Base-by-base conservation (phyloP, 176 grass and related monocot genomes). In the Elaeis guineensis region DNA sequence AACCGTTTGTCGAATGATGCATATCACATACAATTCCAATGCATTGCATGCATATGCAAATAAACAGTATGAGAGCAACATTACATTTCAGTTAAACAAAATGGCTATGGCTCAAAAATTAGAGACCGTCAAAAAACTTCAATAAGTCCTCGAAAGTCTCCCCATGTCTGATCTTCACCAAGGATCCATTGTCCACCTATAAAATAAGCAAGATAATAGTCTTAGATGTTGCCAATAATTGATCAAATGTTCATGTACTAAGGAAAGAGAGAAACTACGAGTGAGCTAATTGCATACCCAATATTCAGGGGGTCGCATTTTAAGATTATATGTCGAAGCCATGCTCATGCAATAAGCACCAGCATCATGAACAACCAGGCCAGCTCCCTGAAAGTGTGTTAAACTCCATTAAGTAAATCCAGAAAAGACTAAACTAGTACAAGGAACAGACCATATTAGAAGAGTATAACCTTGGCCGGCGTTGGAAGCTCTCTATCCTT, bases 281-380 rank as follows among this genome's bases (percentile, higher is more conserved):
- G 4, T 14, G 29, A n/a, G 12, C 4, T 60, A 14, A 35, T 52
- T 26, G 5, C 64, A 63, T 95, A 97, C 93, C 93, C 93, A 92
- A 60, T 92, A 97, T 17, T 97, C 93, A 2, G 87, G 81, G 16
- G 93, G 93, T 16, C 93, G 77, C 81, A 97, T 66, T 78, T 97
- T 97, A 44, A 96, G 57, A 52, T 97, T 97, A 58, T 97, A 97
- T 3, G 87, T 97, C 57, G 93, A 97, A 60, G 93, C 87, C 93
- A 97, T 97, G 79, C 93, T 97, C 93, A 97, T 97, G 73, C 93
- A 92, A 75, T 92, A 97, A 25, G 93, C 93, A 57, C 87, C 93
- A 17, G 93, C 87, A 3, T 97, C 93, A 51, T 97, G 93, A 71
- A 97, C 87, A 57, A 92, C 93, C 63, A 97, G 72, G 59, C 93